Percentiles rank a stretch among this genome's conserved stretches.
phyloP scores from a whole-genome alignment of 2,329 filamentous ascomycete genomes.

The Dactylellina cionopaga region DNA sequence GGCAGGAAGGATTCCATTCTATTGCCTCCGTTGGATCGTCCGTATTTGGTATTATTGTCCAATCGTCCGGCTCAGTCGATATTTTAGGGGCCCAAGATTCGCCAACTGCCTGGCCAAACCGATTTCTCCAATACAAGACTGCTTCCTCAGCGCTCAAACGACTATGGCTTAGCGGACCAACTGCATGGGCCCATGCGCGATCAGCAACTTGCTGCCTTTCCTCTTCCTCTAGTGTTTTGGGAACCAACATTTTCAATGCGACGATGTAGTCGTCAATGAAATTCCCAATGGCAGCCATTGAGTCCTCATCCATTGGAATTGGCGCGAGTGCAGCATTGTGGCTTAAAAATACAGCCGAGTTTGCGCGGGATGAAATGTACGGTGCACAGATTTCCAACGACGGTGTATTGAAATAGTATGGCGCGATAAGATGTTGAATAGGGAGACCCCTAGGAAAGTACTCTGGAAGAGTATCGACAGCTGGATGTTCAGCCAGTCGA shows the following conservation, averaged over 20 bases:
- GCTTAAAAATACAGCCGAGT: neutral
- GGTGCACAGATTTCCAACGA: neutral
- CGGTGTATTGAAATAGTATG: neutral
- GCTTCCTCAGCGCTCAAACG: neutral
- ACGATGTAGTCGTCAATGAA: conserved; percentile 11
- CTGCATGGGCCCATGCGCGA: neutral
- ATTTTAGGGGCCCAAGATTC: too few relatives aligned
- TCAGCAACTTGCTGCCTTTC: neutral
- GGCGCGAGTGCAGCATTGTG: neutral
- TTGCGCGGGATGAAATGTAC: neutral
- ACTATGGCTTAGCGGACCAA: neutral
- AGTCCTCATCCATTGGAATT: neutral
- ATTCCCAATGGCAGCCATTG: neutral
- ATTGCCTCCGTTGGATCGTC: too few relatives aligned
- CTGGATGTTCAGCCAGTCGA: neutral
- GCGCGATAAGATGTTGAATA: neutral
- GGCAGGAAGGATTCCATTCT: too few relatives aligned
- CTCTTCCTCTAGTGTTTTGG: neutral
- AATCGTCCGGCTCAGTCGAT: too few relatives aligned
- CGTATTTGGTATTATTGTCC: too few relatives aligned
- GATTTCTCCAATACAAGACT: neutral
- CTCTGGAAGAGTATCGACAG: neutral
- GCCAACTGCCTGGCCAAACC: too few relatives aligned
- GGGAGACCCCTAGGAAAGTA: conserved; percentile 19
- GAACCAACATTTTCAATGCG: neutral